Evolutionary conservation across 768 basidiomycete genomes (phyloP).

Genomic region (Amanita exitialis): DNA sequence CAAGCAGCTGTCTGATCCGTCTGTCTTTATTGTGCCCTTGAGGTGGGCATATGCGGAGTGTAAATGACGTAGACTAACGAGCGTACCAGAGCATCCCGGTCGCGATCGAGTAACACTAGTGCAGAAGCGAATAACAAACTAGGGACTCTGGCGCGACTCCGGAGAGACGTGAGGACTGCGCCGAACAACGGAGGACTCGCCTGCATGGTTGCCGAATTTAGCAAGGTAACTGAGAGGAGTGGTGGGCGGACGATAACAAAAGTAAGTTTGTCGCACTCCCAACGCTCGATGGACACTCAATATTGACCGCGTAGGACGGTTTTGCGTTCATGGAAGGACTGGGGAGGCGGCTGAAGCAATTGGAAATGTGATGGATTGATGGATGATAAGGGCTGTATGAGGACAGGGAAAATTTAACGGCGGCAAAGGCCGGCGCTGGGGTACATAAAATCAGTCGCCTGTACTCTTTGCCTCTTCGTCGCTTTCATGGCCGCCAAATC

Average conservation of each 20-base stretch:
- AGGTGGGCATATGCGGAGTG: conserved; percentile 22
- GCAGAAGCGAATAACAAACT: conserved; percentile 40
- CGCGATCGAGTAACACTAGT: conserved; percentile 30
- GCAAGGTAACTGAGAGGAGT: conserved; percentile 55
- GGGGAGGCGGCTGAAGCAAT: neutral
- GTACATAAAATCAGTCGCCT: neutral
- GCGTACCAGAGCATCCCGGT: conserved; percentile 22
- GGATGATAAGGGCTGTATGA: neutral
- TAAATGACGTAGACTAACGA: neutral
- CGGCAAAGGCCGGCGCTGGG: neutral
- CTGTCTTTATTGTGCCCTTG: conserved; percentile 45
- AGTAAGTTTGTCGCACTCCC: conserved; percentile 17
- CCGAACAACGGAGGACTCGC: conserved; percentile 48
- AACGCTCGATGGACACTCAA: neutral
- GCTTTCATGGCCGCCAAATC: neutral
- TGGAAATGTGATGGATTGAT: neutral
- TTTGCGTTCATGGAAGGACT: neutral
- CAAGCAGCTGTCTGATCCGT: conserved; percentile 64
- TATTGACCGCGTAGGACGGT: conserved; percentile 36
- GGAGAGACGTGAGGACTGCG: conserved; percentile 41
- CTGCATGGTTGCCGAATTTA: conserved; percentile 60
- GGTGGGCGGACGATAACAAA: conserved; percentile 68
- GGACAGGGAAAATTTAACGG: neutral
- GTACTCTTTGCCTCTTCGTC: conserved; percentile 1
- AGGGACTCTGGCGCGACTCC: conserved; percentile 48